These are phyloP conservation scores for Geotrichum klebahnii DNA, from an alignment of 1,139 yeast species.

Conservation along the genomic window DNA sequence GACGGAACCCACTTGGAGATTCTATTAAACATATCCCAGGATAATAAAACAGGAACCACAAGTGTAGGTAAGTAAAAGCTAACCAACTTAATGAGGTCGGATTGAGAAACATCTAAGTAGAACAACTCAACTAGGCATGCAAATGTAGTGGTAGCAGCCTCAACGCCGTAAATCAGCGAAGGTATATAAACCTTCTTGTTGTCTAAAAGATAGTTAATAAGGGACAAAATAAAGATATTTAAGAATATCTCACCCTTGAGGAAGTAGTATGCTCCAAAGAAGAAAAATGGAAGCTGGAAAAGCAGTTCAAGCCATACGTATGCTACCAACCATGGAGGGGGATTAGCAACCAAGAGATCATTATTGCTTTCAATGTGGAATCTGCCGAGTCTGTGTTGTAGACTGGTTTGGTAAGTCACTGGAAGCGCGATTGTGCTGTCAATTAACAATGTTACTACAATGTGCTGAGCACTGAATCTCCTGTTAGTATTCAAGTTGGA, in stretches of 20 bases:
- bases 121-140: conserved; percentile 48
- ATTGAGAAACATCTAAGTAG: conserved; percentile 29
- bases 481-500: conserved; percentile 1
- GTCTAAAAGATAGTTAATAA: conserved; percentile 10
- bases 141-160: conserved; percentile 69
- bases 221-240: background rate
- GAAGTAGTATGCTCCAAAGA: conserved; percentile 42
- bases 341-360: conserved; percentile 60
- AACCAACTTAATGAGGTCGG: conserved; percentile 32
- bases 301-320: conserved; percentile 69
- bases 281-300: conserved; percentile 75
- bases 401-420: conserved; percentile 42
- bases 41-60: conserved; percentile 56
- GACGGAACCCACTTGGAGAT: conserved; percentile 24
- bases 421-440: conserved; percentile 75
- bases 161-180: conserved; percentile 66
- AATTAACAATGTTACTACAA: conserved; percentile 67
- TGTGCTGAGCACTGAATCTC: conserved; percentile 47
- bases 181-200: conserved; percentile 45
- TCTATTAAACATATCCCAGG: conserved; percentile 45
- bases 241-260: conserved; percentile 27
- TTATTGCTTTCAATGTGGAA: conserved; percentile 62
- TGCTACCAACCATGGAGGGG: conserved; percentile 64
- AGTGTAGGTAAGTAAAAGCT: conserved; percentile 50
- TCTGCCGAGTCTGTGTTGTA: conserved; percentile 50